A percentile compares a stretch with the other conserved stretches of the same genome.
phyloP scores from a whole-genome alignment of 352 stramenopile species.

The Phytophthora foliorum region DNA sequence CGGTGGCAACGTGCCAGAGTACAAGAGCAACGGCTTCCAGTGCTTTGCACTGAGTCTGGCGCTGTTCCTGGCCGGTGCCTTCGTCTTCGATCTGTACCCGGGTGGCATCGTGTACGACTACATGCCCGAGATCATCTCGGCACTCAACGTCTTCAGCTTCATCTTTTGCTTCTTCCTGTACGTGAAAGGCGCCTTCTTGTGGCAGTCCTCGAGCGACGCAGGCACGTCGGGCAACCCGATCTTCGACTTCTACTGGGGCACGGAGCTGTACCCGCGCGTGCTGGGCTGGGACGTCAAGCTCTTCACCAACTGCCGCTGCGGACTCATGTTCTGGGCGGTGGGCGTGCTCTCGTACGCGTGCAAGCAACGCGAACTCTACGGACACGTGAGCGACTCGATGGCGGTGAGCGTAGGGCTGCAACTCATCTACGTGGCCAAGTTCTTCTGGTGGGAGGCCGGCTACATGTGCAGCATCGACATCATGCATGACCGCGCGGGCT shows the following conservation, averaged over 20 bases:
- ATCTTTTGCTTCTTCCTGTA: constrained; percentile 93
- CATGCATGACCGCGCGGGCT: constrained; percentile 94
- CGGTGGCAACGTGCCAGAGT: constrained; percentile 91
- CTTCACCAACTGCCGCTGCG: constrained; percentile 98
- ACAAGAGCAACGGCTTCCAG: constrained; percentile 94
- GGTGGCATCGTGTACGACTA: constrained; percentile 89
- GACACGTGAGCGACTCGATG: constrained; percentile 90
- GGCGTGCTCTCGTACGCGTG: constrained; percentile 92
- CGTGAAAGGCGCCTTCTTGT: constrained; percentile 92
- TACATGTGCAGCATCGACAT: constrained; percentile 99
- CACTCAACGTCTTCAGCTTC: constrained; percentile 96
- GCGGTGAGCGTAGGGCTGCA: constrained; percentile 89
- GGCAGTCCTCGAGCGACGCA: constrained; percentile 91
- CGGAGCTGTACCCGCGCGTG: constrained; percentile 96
- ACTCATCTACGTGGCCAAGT: constrained; percentile 97
- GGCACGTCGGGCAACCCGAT: constrained; percentile 94
- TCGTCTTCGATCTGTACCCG: constrained; percentile 64
- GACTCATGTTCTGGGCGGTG: constrained; percentile 98
- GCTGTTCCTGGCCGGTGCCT: constrained; percentile 72
- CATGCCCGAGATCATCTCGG: constrained; percentile 89
- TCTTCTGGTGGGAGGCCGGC: constrained; percentile 96
- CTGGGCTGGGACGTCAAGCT: constrained; percentile 96
- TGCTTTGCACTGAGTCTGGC: constrained; percentile 91
- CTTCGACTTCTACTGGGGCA: constrained; percentile 98
- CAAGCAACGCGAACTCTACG: constrained; percentile 85